Base-by-base conservation (phyloP, 2,329 filamentous ascomycete genomes). In the Gaeumannomyces tritici region DNA sequence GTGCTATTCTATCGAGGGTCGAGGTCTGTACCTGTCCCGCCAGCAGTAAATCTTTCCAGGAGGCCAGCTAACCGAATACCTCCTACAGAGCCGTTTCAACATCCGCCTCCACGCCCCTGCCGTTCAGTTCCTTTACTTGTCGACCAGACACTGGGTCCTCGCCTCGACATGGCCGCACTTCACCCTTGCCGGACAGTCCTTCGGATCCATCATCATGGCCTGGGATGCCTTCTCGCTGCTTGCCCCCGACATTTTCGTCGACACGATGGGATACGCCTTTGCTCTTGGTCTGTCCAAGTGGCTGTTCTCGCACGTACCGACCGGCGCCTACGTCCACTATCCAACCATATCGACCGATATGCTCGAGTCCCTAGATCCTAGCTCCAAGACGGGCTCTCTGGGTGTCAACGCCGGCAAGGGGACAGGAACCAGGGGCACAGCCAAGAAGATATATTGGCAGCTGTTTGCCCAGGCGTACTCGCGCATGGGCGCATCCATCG, bases 201-300 rank as follows among this genome's bases (percentile, higher is more conserved):
- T 98, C 4, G 95, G 95, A 55, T 97, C 93, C 7, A 72, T 99
- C 57, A 73, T 96, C 31, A 81, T 99, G 62, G 93, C 90, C 29
- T 95, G 91, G 81, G 93, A 99, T 70, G 93, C 93, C 13, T 95
- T 99, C 73, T 88, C 85, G n/a, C 84, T 97, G 3, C 81, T 98
- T 3, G 90, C 93, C 0, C 95, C 95, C 0, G 95, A 99, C 73
- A 83, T 98, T 61, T 96, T 98, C 73, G 82, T 99, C 69, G 95
- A 99, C 72, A 99, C 95, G 2, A 97, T 99, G 93, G 95, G 95
- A 65, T 99, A 97, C 71, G 92, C 93, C 29, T 99, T 98, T 72
- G 84, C 90, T 0, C 83, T 96, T 13, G 91, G 90, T 11, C 80
- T 97, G 3, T 89, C 83, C 74, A 95, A 92, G 71, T 83, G 89